phyloP scores from a whole-genome alignment of 345 rosid genomes.

The Streptanthus diversifolius region DNA sequence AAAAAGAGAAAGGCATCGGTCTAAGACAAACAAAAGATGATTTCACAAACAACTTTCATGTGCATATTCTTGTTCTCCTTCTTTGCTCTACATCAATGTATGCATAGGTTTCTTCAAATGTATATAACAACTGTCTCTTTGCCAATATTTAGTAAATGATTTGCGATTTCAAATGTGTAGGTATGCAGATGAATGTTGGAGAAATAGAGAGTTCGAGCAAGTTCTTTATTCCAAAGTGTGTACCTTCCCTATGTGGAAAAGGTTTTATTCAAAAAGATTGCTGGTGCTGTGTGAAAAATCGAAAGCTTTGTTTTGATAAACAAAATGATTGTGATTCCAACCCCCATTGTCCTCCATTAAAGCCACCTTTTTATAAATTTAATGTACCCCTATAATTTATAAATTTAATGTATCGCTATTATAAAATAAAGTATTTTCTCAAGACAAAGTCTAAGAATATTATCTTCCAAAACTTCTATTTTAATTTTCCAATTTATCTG shows the following conservation, averaged over 20 bases:
- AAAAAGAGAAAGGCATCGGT: background rate
- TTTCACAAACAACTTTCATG: background rate
- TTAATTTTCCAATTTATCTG: no score
- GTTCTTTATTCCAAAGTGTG: background rate
- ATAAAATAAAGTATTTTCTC: no score
- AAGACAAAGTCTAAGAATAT: no score
- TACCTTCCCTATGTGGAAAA: background rate
- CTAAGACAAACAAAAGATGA: conserved; percentile 17
- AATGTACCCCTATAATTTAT: no score
- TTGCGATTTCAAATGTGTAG: conserved; percentile 4
- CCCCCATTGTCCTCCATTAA: no score
- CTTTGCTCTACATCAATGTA: conserved; percentile 14
- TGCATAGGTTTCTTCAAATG: background rate
- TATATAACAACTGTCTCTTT: background rate
- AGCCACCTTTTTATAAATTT: no score
- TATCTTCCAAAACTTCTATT: no score
- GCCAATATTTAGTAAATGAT: background rate
- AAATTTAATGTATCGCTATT: no score
- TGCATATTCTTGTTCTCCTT: conserved; percentile 9
- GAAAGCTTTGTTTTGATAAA: no score
- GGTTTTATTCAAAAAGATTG: no score
- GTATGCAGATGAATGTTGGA: conserved; percentile 4
- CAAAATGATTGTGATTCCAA: no score
- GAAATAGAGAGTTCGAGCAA: conserved; percentile 8
- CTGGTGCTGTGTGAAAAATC: no score